These are phyloP conservation scores for Rhododendron molle DNA, from an alignment of 148 eudicot genomes.

Conservation along the genomic window DNA sequence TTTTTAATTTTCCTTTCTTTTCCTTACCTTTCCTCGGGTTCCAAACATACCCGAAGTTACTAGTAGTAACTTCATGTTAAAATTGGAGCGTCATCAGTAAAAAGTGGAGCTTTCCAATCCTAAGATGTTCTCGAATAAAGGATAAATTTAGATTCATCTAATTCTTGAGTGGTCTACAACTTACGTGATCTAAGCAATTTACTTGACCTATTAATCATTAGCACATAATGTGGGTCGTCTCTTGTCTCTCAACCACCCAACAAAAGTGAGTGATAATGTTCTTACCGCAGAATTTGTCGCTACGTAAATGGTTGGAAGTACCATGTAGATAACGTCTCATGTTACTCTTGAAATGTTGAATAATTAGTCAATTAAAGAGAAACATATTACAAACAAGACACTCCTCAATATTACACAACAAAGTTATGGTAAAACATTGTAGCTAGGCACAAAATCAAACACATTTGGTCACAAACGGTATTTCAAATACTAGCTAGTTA, in stretches of 20 bases:
- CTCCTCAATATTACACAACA: background rate
- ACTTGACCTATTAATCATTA: no score
- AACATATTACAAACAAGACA: background rate
- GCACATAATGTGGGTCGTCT: no score
- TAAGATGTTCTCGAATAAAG: no score
- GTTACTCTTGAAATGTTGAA: background rate
- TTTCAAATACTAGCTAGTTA: background rate
- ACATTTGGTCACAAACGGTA: background rate
- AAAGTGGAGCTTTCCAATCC: no score
- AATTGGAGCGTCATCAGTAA: no score
- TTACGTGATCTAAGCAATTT: no score
- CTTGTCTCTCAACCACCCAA: background rate
- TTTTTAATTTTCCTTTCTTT: no score
- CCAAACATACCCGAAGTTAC: no score
- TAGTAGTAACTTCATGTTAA: no score
- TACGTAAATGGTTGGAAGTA: background rate
- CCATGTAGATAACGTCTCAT: background rate
- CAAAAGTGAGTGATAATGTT: background rate
- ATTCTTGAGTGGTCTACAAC: no score
- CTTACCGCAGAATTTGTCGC: background rate
- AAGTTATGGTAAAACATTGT: background rate
- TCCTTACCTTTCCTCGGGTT: no score
- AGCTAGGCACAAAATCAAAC: background rate
- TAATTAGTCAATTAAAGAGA: background rate
- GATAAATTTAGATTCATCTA: no score